Percentiles rank a stretch among this genome's conserved stretches.
These are phyloP conservation scores for Mycena polygramma DNA, from an alignment of 768 basidiomycete genomes.

Conservation along the genomic window DNA sequence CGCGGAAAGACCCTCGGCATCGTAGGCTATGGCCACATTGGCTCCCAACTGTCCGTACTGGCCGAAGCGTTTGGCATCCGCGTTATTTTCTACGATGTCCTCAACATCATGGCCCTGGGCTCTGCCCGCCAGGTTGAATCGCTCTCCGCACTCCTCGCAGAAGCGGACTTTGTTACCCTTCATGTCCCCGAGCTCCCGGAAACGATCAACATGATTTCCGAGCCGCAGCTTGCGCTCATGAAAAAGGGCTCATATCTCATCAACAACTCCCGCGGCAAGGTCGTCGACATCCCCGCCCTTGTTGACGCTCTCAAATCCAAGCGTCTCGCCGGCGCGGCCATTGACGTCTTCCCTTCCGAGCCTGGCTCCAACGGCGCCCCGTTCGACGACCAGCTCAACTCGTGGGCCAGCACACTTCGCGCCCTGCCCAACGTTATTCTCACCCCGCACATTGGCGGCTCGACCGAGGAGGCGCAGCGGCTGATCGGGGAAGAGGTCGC, in stretches of 20 bases:
- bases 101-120: slow-evolving; percentile 98
- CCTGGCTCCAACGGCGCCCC: slow-evolving; percentile 91
- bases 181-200: slow-evolving; percentile 98
- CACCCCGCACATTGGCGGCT: slow-evolving; percentile 98
- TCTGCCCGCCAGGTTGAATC: slow-evolving; percentile 91
- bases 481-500: slow-evolving; percentile 98
- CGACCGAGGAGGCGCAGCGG: slow-evolving; percentile 97
- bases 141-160: slow-evolving; percentile 76
- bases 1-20: slow-evolving; percentile 98
- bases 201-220: slow-evolving; percentile 93
- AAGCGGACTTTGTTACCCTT: slow-evolving; percentile 94
- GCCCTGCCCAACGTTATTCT: slow-evolving; percentile 91
- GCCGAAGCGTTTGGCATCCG: slow-evolving; percentile 97
- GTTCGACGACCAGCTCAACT: slow-evolving; percentile 90
- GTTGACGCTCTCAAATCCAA: slow-evolving; percentile 84
- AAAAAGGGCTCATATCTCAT: slow-evolving; percentile 96
- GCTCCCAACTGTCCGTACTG: slow-evolving; percentile 95
- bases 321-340: slow-evolving; percentile 88
- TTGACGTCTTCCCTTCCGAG: slow-evolving; percentile 96
- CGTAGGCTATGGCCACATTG: slow-evolving; percentile 98
- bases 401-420: slow-evolving; percentile 85
- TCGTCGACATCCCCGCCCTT: slow-evolving; percentile 95
- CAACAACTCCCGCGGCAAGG: slow-evolving; percentile 97
- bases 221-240: slow-evolving; percentile 85
- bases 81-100: slow-evolving; percentile 94